phyloP scores from a whole-genome alignment of 352 stramenopile species.

The Phytophthora pseudosyringae region DNA sequence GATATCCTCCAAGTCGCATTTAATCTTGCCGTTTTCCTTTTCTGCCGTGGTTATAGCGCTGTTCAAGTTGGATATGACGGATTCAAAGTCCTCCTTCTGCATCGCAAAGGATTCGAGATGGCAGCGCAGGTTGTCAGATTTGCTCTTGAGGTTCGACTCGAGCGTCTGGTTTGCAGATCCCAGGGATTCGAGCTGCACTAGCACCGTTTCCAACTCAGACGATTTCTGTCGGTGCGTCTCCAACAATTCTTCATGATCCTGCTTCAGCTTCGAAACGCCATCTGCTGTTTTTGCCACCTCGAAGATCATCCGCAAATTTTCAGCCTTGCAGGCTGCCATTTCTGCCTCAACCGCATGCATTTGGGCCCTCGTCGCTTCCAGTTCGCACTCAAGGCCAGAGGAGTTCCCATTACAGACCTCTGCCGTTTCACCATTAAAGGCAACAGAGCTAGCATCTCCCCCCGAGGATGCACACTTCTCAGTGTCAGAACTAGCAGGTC shows the following conservation, averaged over 20 bases:
- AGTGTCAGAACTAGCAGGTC: constrained; percentile 12
- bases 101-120: constrained; percentile 41
- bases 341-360: constrained; percentile 52
- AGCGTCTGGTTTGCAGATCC: constrained; percentile 38
- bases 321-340: constrained; percentile 64
- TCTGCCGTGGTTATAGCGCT: constrained; percentile 21
- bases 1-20: constrained; percentile 48
- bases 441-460: constrained; percentile 23
- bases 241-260: constrained; percentile 59
- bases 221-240: constrained; percentile 43
- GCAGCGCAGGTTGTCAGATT: constrained; percentile 24
- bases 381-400: constrained; percentile 26
- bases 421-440: constrained; percentile 21
- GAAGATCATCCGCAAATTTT: constrained; percentile 82
- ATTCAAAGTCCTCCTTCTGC: constrained; percentile 49
- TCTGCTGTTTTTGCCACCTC: constrained; percentile 77
- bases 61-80: constrained; percentile 30
- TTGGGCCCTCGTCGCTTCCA: constrained; percentile 40
- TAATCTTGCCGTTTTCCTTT: constrained; percentile 39
- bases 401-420: constrained; percentile 26
- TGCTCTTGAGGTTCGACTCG: constrained; percentile 31
- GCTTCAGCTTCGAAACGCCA: constrained; percentile 59
- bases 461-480: constrained; percentile 19
- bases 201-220: constrained; percentile 37
- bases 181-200: constrained; percentile 38